phyloP scores from a whole-genome alignment of 805 yeast species.

The Scheffersomyces ergatensis region DNA sequence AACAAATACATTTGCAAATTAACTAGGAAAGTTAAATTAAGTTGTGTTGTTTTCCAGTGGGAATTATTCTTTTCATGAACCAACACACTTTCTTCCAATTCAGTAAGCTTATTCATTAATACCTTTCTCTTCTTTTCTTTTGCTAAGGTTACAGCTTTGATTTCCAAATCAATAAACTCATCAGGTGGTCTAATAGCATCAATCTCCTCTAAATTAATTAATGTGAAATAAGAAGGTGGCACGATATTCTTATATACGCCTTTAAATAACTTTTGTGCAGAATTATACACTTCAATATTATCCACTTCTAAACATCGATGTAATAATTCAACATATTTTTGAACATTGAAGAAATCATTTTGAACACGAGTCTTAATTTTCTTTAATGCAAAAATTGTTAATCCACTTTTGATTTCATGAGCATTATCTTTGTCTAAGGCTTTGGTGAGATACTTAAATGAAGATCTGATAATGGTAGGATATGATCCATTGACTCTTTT shows the following conservation, averaged over 20 bases:
- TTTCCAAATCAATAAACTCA: constrained; percentile 51
- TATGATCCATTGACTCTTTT: constrained; percentile 69
- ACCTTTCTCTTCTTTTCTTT: constrained; percentile 54
- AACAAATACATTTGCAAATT: constrained; percentile 56
- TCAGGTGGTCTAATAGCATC: constrained; percentile 63
- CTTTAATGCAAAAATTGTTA: constrained; percentile 54
- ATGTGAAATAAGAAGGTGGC: constrained; percentile 42
- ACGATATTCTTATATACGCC: constrained; percentile 24
- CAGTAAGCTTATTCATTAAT: constrained; percentile 38
- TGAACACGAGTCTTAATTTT: constrained; percentile 58
- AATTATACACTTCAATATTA: constrained; percentile 49
- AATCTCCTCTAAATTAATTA: constrained; percentile 43
- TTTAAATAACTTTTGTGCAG: constrained; percentile 53
- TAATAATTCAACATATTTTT: constrained; percentile 46
- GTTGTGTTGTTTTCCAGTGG: constrained; percentile 58
- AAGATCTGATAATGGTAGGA: constrained; percentile 46
- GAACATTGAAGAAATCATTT: constrained; percentile 54
- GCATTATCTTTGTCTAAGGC: constrained; percentile 50
- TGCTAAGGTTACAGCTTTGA: constrained; percentile 58
- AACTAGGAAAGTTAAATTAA: constrained; percentile 49
- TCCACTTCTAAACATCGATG: constrained; percentile 57
- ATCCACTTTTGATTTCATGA: constrained; percentile 58
- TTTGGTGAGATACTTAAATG: constrained; percentile 47
- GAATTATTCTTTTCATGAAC: constrained; percentile 21
- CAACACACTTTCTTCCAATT: constrained; percentile 39